These are phyloP conservation scores for Cadophora luteo-olivacea DNA, from an alignment of 2,329 filamentous ascomycete species.

Conservation along the genomic window DNA sequence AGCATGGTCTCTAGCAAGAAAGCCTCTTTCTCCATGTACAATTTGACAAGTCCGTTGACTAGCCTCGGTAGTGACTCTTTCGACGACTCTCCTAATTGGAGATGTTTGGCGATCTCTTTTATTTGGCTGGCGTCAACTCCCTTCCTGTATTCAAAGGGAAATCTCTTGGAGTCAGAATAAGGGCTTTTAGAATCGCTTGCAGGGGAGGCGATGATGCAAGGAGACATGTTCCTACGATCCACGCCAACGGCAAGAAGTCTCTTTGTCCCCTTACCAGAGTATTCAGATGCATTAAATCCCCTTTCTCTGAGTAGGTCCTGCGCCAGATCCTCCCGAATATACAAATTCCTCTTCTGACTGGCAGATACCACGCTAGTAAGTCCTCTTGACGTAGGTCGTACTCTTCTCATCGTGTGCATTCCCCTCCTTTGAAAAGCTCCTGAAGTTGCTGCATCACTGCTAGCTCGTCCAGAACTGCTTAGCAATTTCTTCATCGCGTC, in stretches of 20 bases:
- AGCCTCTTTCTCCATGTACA: slow-evolving; percentile 71
- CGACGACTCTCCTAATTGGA: slow-evolving; percentile 54
- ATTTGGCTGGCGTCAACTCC: slow-evolving; percentile 53
- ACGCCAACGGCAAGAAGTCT: slow-evolving; percentile 68
- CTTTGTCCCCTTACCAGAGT: slow-evolving; percentile 47
- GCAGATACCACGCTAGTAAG: neutral
- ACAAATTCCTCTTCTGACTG: slow-evolving; percentile 55
- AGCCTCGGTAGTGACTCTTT: slow-evolving; percentile 54
- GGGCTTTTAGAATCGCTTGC: slow-evolving; percentile 48
- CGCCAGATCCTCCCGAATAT: slow-evolving; percentile 60
- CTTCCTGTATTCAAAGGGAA: slow-evolving; percentile 66
- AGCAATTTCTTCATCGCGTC: slow-evolving; percentile 69
- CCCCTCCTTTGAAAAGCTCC: slow-evolving; percentile 54
- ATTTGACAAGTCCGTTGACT: slow-evolving; percentile 59
- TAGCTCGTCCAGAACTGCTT: slow-evolving; percentile 47
- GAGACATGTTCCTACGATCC: slow-evolving; percentile 66
- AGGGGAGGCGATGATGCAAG: slow-evolving; percentile 68
- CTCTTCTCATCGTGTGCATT: slow-evolving; percentile 55
- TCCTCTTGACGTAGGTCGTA: slow-evolving; percentile 23
- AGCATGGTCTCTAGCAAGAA: slow-evolving; percentile 62
- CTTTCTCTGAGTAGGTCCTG: slow-evolving; percentile 61
- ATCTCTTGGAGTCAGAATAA: slow-evolving; percentile 53
- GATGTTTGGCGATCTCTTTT: slow-evolving; percentile 52
- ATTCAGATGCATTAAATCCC: slow-evolving; percentile 51
- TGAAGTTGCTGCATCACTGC: slow-evolving; percentile 44